Base-by-base conservation (phyloP, 2,329 filamentous ascomycete genomes). In the Alternaria conjuncta region DNA sequence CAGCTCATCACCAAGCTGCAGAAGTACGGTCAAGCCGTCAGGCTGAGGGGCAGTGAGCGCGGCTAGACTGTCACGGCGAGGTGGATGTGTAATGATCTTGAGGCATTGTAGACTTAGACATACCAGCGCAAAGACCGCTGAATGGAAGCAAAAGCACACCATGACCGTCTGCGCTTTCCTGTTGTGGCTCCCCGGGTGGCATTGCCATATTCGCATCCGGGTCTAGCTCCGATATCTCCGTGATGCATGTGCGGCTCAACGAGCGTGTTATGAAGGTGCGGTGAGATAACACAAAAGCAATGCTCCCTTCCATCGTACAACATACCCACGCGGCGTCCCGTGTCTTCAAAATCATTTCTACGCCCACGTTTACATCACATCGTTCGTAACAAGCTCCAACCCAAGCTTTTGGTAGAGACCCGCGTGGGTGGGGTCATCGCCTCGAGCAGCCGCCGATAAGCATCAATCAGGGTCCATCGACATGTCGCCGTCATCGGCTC, bases 1-100 rank as follows among this genome's bases (percentile, higher is more conserved):
- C 92, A 97, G 82, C 87, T 99, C 67, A 98, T 99, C 80, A 99
- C 96, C 62, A 99, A 99, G 87, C 86, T 99, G 72, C 96, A 99
- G 84, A 99, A 99, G 86, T 99, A 99, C 81, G 96, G 96, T 47
- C 96, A 99, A 83, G 92, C 96, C 3, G 96, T 99, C 69, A 89
- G 96, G 77, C 86, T 99, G 82, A 89, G 96, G 75, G 96, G 96
- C 44, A 98, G 95, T 78, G 96, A 99, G 86, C 89, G 96, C 75
- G 93, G 93, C 74, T 97, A 70, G 51, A 47, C 12, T 3, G 44
- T 21, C 45, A 41, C n/a, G 64, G 20, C 9, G 50, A 18, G n/a
- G 32, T 43, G 58, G 28, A 62, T 50, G 67, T 73, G 66, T 71
- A 69, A 70, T 71, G 68, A 71, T 60, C 18, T 60, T 28, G 59